phyloP scores from a whole-genome alignment of 176 grass and related monocot genomes.

The Zea luxurians region DNA sequence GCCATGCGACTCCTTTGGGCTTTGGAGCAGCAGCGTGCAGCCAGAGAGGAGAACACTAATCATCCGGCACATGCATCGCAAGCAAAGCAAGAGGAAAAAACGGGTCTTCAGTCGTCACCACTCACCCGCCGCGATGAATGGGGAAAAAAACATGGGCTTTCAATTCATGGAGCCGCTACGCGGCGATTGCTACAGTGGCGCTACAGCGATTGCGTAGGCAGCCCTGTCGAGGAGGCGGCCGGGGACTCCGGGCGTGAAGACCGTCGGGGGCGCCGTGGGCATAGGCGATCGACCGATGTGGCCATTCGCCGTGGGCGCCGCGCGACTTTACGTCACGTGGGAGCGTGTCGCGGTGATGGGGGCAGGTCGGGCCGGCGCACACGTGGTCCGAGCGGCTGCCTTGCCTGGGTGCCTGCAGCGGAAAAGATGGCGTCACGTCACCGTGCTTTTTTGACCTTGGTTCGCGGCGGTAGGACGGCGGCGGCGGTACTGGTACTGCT shows the following conservation, averaged over 20 bases:
- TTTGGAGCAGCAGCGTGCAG: too few species aligned
- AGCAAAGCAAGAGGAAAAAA: too few species aligned
- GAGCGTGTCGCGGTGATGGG: constrained; percentile 41
- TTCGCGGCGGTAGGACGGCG: neutral
- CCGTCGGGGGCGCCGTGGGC: too few species aligned
- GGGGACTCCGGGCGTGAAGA: too few species aligned
- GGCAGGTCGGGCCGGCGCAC: constrained; percentile 34
- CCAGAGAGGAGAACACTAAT: too few species aligned
- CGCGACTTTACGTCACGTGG: constrained; percentile 25
- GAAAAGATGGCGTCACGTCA: constrained; percentile 32
- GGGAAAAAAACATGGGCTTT: too few species aligned
- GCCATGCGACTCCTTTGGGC: neutral
- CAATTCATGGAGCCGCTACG: too few species aligned
- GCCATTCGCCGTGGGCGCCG: neutral
- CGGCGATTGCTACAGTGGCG: neutral
- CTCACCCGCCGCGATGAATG: neutral
- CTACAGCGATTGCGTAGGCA: neutral
- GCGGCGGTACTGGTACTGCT: too few species aligned
- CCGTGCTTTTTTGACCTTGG: constrained; percentile 18
- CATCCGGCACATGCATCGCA: neutral
- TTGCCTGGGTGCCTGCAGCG: neutral
- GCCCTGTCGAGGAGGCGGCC: constrained; percentile 32
- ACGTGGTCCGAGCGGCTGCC: constrained; percentile 25
- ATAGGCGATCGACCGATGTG: neutral
- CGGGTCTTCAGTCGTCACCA: neutral